phyloP scores from a whole-genome alignment of 768 basidiomycete species.

The Infundibulicybe gibba region DNA sequence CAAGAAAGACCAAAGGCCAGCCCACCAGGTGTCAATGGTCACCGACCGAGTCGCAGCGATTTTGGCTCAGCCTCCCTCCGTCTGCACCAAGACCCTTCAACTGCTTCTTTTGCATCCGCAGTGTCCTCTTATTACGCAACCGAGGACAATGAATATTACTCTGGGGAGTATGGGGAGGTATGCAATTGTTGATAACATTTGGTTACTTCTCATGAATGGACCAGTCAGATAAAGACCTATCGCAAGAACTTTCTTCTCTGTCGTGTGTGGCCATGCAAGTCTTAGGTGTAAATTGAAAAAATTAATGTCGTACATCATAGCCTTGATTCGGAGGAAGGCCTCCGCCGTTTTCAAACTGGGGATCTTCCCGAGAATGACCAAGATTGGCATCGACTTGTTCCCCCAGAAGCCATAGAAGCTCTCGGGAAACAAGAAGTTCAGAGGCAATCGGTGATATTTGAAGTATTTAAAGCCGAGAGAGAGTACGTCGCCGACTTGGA shows the following conservation, averaged over 20 bases:
- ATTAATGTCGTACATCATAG: slow-evolving; percentile 30
- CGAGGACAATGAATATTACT: slow-evolving; percentile 31
- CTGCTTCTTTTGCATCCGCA: slow-evolving; percentile 25
- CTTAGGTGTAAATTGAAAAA: slow-evolving; percentile 5
- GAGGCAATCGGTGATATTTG: slow-evolving; percentile 84
- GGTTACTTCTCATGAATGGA: slow-evolving; percentile 3
- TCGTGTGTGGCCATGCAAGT: slow-evolving; percentile 28
- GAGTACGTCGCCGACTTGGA: slow-evolving; percentile 85
- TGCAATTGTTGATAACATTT: slow-evolving; percentile 5
- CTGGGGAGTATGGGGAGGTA: slow-evolving; percentile 28
- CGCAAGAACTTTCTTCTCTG: slow-evolving; percentile 28
- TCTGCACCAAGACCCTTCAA: slow-evolving; percentile 28
- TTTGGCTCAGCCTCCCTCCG: slow-evolving; percentile 16
- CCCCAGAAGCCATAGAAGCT: slow-evolving; percentile 62
- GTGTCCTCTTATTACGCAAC: slow-evolving; percentile 33
- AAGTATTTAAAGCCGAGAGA: slow-evolving; percentile 85
- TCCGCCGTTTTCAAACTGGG: slow-evolving; percentile 66
- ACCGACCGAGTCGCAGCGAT: slow-evolving; percentile 39
- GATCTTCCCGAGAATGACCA: slow-evolving; percentile 63
- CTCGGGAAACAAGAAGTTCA: slow-evolving; percentile 77
- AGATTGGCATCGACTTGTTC: slow-evolving; percentile 83
- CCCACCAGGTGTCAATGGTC: slow-evolving; percentile 17
- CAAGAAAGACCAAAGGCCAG: slow-evolving; percentile 18
- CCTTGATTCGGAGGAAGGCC: slow-evolving; percentile 57
- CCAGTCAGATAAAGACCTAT: slow-evolving; percentile 12